Percentiles rank a stretch among this genome's conserved stretches.
These are phyloP conservation scores for Penicillium egyptiacum DNA, from an alignment of 495 filamentous ascomycete species.

Conservation along the genomic window DNA sequence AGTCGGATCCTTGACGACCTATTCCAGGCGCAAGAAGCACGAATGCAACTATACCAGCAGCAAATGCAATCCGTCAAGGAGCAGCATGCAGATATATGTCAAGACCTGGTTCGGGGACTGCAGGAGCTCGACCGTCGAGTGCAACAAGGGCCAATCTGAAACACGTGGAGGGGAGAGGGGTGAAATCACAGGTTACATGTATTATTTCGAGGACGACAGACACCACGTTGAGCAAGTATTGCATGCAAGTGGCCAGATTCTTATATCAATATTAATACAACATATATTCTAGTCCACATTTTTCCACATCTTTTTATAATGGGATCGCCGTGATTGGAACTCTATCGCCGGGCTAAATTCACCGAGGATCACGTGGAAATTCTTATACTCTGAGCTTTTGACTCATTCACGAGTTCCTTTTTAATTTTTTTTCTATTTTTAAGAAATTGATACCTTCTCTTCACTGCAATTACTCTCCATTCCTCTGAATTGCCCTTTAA, in stretches of 20 bases:
- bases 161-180: not conserved
- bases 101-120: conserved; percentile 33
- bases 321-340: conserved; percentile 24
- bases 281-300: conserved; percentile 6
- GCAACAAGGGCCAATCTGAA: conserved; percentile 17
- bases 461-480: not conserved
- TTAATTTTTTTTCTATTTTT: conserved; percentile 12
- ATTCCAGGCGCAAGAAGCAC: conserved; percentile 32
- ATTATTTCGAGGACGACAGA: not conserved
- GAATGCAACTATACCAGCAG: conserved; percentile 33
- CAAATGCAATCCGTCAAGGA: conserved; percentile 34
- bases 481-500: conserved; percentile 1
- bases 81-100: conserved; percentile 37
- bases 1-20: conserved; percentile 36
- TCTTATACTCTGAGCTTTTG: conserved; percentile 17
- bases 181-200: not conserved
- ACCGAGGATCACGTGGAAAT: conserved; percentile 24
- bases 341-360: conserved; percentile 9
- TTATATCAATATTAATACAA: not conserved
- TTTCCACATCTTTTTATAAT: conserved; percentile 4
- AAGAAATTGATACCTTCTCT: conserved; percentile 1
- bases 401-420: conserved; percentile 26
- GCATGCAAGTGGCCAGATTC: not conserved
- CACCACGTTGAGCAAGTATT: not conserved
- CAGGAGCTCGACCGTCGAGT: conserved; percentile 31